Evolutionary conservation across 345 rosid genomes (phyloP).

Genomic region (Populus tremula): DNA sequence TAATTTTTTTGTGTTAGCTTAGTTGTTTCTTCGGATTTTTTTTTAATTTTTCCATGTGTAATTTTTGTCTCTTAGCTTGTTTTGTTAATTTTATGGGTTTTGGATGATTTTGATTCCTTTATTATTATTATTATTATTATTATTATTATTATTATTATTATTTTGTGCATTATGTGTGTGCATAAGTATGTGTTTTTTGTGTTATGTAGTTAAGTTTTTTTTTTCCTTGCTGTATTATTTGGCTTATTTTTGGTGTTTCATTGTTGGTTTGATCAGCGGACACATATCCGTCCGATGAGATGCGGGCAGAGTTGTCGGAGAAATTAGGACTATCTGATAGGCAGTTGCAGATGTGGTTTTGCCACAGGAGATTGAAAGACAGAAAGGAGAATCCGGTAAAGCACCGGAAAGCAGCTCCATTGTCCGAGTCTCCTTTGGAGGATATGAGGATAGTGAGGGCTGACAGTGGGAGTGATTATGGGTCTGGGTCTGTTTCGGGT

Average conservation of each 20-base stretch:
- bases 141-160: not conserved
- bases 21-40: not conserved
- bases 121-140: not conserved
- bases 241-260: slow-evolving; percentile 13
- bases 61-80: not conserved
- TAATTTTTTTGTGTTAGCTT: not conserved
- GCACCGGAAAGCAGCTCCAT: slow-evolving; percentile 34
- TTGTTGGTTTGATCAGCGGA: slow-evolving; percentile 56
- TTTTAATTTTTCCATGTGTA: not conserved
- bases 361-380: slow-evolving; percentile 94
- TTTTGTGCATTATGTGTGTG: not conserved
- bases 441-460: slow-evolving; percentile 34
- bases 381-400: slow-evolving; percentile 58
- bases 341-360: slow-evolving; percentile 99
- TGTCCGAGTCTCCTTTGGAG: slow-evolving; percentile 48
- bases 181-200: not conserved
- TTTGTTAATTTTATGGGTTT: not conserved
- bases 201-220: not conserved
- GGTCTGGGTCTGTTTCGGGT: slow-evolving; percentile 73
- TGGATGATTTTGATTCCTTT: not conserved
- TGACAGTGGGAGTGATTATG: slow-evolving; percentile 58
- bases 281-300: slow-evolving; percentile 75
- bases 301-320: slow-evolving; percentile 68
- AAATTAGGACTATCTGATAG: slow-evolving; percentile 86
- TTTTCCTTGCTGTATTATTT: not conserved